Conservation (phyloP, 352 stramenopile species). For the Globisporangium lucens region DNA sequence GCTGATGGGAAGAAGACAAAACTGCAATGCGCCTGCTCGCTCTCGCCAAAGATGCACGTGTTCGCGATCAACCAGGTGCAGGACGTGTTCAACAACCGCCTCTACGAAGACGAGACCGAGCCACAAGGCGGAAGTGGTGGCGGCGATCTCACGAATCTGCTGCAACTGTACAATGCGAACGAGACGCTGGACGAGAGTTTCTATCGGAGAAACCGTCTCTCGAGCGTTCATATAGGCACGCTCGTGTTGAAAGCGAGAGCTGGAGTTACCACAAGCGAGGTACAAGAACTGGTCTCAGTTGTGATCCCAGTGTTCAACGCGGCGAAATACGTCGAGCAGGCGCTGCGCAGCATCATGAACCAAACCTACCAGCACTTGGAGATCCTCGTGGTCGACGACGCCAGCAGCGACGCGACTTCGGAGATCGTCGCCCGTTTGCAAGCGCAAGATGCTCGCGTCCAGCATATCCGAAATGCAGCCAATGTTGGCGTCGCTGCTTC, state of each 20-base stretch:
- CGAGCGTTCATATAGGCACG: conserved; percentile 78
- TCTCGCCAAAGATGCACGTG: conserved; percentile 62
- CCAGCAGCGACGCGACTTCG: conserved; percentile 42
- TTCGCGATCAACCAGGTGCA: conserved; percentile 88
- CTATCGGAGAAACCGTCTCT: conserved; percentile 56
- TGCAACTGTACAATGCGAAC: conserved; percentile 27
- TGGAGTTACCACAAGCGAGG: neutral
- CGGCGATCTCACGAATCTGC: conserved; percentile 31
- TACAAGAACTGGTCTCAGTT: conserved; percentile 40
- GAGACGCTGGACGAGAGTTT: conserved; percentile 48
- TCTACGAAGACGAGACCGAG: conserved; percentile 33
- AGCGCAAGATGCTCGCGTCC: conserved; percentile 27
- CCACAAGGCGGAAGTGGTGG: conserved; percentile 15
- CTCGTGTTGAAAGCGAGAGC: conserved; percentile 33
- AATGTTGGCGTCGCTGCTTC: conserved; percentile 60
- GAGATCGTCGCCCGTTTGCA: conserved; percentile 48
- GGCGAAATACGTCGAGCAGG: conserved; percentile 33
- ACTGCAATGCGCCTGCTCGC: conserved; percentile 42
- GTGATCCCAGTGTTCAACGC: conserved; percentile 77
- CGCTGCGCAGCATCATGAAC: conserved; percentile 38
- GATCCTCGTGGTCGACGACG: conserved; percentile 73
- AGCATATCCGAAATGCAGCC: conserved; percentile 38
- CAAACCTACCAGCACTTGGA: conserved; percentile 49
- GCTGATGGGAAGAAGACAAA: conserved; percentile 15
- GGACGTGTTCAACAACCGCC: conserved; percentile 63